Percentiles rank a stretch among this genome's conserved stretches.
Evolutionary conservation across 1,284 basidiomycete genomes (phyloP).

Genomic region (Chalciporus sp.): DNA sequence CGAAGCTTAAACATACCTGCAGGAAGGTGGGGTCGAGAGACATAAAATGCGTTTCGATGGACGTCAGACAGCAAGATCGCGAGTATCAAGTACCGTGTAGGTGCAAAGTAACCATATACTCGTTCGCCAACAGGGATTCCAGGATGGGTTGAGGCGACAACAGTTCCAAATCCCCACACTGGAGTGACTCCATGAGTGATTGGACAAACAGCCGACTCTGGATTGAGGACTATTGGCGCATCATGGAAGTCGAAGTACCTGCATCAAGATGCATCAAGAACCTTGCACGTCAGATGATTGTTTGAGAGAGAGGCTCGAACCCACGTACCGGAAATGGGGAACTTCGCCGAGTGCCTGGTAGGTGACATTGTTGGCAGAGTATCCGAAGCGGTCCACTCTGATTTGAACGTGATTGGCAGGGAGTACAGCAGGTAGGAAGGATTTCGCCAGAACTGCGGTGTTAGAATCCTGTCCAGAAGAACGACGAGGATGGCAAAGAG

Average conservation of each 20-base stretch:
- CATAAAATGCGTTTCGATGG: conserved; percentile 53
- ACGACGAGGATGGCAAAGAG: conserved; percentile 35
- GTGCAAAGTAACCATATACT: conserved; percentile 65
- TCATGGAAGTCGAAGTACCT: conserved; percentile 69
- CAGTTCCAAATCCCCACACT: conserved; percentile 67
- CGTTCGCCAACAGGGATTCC: conserved; percentile 54
- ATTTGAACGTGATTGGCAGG: conserved; percentile 56
- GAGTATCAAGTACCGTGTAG: conserved; percentile 54
- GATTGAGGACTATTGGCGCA: conserved; percentile 38
- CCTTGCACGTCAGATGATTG: not conserved
- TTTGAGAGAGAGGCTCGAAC: not conserved
- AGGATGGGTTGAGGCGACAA: conserved; percentile 49
- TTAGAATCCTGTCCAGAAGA: conserved; percentile 29
- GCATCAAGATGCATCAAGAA: conserved; percentile 22
- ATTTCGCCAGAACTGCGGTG: conserved; percentile 21
- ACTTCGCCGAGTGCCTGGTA: conserved; percentile 63
- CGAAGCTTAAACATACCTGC: conserved; percentile 40
- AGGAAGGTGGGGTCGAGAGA: conserved; percentile 59
- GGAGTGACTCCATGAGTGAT: conserved; percentile 61
- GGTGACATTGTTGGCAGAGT: conserved; percentile 65
- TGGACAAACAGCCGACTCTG: conserved; percentile 36
- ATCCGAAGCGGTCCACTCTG: conserved; percentile 63
- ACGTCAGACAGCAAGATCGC: conserved; percentile 50
- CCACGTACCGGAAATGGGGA: conserved; percentile 56
- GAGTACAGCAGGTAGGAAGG: conserved; percentile 32